These are phyloP conservation scores for Arabidopsis suecica DNA, from an alignment of 345 rosid genomes.

Conservation along the genomic window DNA sequence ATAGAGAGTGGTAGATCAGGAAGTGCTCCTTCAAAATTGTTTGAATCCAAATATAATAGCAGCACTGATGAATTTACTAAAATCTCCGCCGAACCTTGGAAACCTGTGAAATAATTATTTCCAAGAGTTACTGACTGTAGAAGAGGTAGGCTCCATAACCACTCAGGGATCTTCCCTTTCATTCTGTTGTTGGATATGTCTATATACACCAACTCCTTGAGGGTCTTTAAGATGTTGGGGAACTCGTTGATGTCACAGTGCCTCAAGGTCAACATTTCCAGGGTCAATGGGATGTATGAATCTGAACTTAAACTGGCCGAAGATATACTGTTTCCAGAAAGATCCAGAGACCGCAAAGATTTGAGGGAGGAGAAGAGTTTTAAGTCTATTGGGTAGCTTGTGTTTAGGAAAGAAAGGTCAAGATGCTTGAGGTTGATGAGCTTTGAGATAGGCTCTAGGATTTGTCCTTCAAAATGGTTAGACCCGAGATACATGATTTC, in stretches of 20 bases:
- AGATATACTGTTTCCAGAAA: neutral
- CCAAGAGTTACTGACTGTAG: accelerated
- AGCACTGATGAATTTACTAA: neutral
- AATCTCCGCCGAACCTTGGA: neutral
- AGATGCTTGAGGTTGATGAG: neutral
- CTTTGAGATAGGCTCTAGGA: conserved; percentile 32
- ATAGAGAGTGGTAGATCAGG: conserved; percentile 18
- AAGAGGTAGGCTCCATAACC: conserved; percentile 29
- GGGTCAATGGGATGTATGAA: neutral
- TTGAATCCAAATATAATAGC: neutral
- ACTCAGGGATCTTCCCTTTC: conserved; percentile 1
- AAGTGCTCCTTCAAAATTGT: conserved; percentile 11
- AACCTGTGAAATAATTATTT: neutral
- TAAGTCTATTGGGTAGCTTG: neutral
- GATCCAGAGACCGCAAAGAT: accelerated
- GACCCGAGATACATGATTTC: neutral
- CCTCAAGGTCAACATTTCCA: neutral
- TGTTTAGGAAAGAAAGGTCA: conserved; percentile 4
- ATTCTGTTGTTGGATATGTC: neutral
- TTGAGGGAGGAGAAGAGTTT: neutral
- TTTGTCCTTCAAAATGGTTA: neutral
- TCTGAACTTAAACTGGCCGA: neutral
- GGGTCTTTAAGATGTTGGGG: conserved; percentile 1
- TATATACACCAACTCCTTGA: neutral
- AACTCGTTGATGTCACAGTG: neutral